Evolutionary conservation across 2,329 filamentous ascomycete genomes (phyloP).

Genomic region (Trichoderma breve): DNA sequence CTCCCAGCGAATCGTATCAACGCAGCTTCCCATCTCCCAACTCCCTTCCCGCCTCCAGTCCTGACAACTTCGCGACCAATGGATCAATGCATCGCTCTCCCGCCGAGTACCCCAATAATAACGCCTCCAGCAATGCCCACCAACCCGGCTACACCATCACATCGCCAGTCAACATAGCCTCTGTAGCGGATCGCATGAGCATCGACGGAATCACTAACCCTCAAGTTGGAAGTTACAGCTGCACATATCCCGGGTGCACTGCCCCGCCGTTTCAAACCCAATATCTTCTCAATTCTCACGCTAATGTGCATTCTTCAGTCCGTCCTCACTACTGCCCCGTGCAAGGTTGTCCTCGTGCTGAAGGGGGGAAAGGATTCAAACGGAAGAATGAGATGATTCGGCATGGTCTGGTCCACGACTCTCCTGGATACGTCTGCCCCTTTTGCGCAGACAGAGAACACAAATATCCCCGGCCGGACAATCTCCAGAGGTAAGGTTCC

Average conservation of each 20-base stretch:
- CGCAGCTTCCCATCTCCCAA: slow-evolving; percentile 49
- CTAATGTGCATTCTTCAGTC: slow-evolving; percentile 66
- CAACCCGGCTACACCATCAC: slow-evolving; percentile 45
- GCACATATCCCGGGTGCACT: slow-evolving; percentile 61
- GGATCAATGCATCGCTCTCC: slow-evolving; percentile 36
- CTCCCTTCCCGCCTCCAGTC: slow-evolving; percentile 39
- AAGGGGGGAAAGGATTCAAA: slow-evolving; percentile 67
- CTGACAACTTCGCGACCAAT: slow-evolving; percentile 38
- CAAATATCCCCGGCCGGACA: slow-evolving; percentile 92
- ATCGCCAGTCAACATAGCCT: slow-evolving; percentile 39
- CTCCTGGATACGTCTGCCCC: slow-evolving; percentile 91
- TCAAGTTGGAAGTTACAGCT: slow-evolving; percentile 54
- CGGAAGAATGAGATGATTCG: slow-evolving; percentile 72
- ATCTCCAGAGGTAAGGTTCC: slow-evolving; percentile 75
- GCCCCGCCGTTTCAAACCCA: slow-evolving; percentile 75
- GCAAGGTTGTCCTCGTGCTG: slow-evolving; percentile 59
- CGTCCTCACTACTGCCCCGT: slow-evolving; percentile 66
- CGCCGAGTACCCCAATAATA: slow-evolving; percentile 45
- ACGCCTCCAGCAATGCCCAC: slow-evolving; percentile 46
- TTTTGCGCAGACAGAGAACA: slow-evolving; percentile 94
- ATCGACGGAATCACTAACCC: slow-evolving; percentile 58
- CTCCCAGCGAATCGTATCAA: slow-evolving; percentile 47
- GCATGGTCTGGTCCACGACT: slow-evolving; percentile 85
- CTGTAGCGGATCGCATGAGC: slow-evolving; percentile 54
- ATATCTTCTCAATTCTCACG: slow-evolving; percentile 75